Conservation (phyloP, 73 alveolate genomes). For the Tetrahymena borealis region DNA sequence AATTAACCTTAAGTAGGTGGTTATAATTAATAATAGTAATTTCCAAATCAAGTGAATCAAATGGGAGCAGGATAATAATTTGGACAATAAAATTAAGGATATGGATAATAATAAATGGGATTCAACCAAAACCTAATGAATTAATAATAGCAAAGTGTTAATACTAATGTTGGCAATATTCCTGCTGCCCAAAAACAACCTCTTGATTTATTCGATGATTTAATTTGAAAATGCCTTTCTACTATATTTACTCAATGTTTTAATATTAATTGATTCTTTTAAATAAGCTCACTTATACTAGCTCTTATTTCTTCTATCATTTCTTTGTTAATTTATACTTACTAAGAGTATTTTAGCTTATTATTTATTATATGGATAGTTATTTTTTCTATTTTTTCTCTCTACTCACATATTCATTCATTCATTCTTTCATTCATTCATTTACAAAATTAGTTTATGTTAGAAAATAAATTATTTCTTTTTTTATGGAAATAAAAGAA, state of each 20-base stretch:
- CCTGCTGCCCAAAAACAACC: neutral
- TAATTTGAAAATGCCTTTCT: neutral
- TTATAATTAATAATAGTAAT: neutral
- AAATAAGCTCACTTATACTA: neutral
- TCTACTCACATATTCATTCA: too few relatives aligned
- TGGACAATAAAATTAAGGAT: neutral
- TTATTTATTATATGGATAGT: too few relatives aligned
- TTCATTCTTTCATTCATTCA: too few relatives aligned
- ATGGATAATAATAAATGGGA: neutral
- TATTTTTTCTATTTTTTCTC: too few relatives aligned
- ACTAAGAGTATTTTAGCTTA: too few relatives aligned
- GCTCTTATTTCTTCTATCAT: too few relatives aligned
- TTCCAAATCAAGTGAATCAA: neutral
- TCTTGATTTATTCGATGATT: neutral
- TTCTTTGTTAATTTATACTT: too few relatives aligned
- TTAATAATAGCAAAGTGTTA: too few relatives aligned
- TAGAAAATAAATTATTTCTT: too few relatives aligned
- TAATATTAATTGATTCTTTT: too few relatives aligned
- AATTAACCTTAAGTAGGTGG: neutral
- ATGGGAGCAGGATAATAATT: neutral
- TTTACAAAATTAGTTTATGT: too few relatives aligned
- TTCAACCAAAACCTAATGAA: neutral
- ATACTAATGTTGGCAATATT: neutral
- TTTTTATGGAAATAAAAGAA: too few relatives aligned
- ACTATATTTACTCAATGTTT: neutral